Base-by-base conservation (phyloP, 176 grass and related monocot genomes). In the Otatea glauca region DNA sequence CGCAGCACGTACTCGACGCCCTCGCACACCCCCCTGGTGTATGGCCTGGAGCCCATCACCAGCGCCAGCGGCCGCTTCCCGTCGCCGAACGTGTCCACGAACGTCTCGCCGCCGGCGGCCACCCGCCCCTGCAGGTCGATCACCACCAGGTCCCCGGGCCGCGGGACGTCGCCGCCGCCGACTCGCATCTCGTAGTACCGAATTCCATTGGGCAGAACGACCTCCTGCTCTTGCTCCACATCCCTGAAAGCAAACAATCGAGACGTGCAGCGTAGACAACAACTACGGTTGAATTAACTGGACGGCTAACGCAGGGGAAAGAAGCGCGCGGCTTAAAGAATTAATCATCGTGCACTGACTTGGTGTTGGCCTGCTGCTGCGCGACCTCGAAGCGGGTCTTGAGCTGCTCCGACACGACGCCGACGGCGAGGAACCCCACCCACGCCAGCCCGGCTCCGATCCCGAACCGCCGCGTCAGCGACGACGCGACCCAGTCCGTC, bases 301-400 rank as follows among this genome's bases (percentile, higher is more conserved):
- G 23, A 27, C 11, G 59, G 11, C 11, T 24, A 62, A 8, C 10
- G 12, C 10, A 62, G 23, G 23, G 25, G 59, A 62, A 62, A 25
- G 10, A 61, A 24, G n/a, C n/a, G 58, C 58, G 3, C 58, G n/a
- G 24, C 4, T 12, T 6, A 5, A 4, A 24, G 59, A 12, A 7
- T 17, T 50, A 16, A 17, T 24, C 56, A 17, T 24, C 56, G 21
- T n/a, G 55, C 34, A 83, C 82, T 27, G 74, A 99, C 96, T 93
- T 99, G 87, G 96, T 99, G 88, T 99, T 95, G 37, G 93, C 88
- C 87, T 92, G 45, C 64, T 96, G 93, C 81, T 91, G 93, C 37
- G 96, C 92, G 83, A 92, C 96, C 87, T 99, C 96, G 68, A 96
- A 81, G 60, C 96, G 89, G 38, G 96, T 99, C 92, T 99, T 96